Evolutionary conservation across 176 grass and related monocot species (phyloP), one percentile per base, ranked within the genome.

Genomic region (Poa pratensis): DNA sequence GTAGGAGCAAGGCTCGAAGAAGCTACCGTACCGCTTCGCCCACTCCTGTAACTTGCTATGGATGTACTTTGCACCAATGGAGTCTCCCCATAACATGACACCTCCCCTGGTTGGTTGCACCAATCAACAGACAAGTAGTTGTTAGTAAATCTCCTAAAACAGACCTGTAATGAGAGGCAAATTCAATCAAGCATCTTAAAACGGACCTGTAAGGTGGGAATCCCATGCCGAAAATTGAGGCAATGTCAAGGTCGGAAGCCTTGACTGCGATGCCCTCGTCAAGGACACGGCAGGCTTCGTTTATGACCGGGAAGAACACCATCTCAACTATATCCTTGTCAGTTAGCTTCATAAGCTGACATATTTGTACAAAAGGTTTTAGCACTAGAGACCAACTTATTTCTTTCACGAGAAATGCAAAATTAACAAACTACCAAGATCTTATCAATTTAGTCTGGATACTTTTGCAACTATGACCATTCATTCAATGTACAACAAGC

Each of bases 241-340:
- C 95, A 39, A 95, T 95, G 54, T 98, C 93, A 16, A 98, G 92
- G 68, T 98, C 95, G 16, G 93, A 95, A 80, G 95, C 82, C 76
- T 95, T 98, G 55, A 98, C 92, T 20, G 87, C 79, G 9, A 98
- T 98, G 66, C 91, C 89, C 85, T 95, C 92, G 15, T 91, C 95
- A 24, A 98, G 89, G 39, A 98, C 91, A 40, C 93, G 95, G 30
- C 95, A 98, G 0, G 93, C 95, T 66, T 98, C 95, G 52, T 95
- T 98, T 79, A 98, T 88, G 27, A 95, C 95, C 0, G 93, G 95
- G 75, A 98, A 92, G 86, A 98, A 95, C 0, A 95, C 91, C 93
- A 93, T 95, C 69, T 95, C 93, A 30, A 93, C 91, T 66, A 98
- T 98, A 69, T 93, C 91, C 83, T 93, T 88, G 45, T 95, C 92